Conservation (phyloP, 768 basidiomycete genomes). For the Lentinus tigrinus region DNA sequence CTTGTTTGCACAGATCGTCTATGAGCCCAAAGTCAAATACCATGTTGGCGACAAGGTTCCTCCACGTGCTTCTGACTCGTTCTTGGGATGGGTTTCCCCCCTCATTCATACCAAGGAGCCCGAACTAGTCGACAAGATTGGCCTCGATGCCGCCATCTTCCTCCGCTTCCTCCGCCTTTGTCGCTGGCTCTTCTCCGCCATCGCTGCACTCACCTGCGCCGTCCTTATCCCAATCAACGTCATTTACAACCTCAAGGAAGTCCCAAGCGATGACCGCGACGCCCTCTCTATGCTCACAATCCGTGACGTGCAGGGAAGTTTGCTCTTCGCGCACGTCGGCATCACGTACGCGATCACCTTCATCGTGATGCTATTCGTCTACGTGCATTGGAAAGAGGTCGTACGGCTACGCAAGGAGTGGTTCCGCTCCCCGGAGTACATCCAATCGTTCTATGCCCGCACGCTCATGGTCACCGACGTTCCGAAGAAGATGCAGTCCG, state of each 20-base stretch:
- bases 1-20: conserved; percentile 59
- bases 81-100: conserved; percentile 90
- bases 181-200: conserved; percentile 65
- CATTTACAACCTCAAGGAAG: conserved; percentile 74
- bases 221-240: conserved; percentile 87
- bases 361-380: conserved; percentile 69
- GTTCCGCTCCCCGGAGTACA: conserved; percentile 90
- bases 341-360: conserved; percentile 79
- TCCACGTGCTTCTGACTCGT: conserved; percentile 76
- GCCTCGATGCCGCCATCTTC: conserved; percentile 91
- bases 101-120: conserved; percentile 81
- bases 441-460: conserved; percentile 88
- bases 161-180: conserved; percentile 89
- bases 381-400: conserved; percentile 76
- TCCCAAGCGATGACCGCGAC: conserved; percentile 51
- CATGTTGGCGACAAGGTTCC: conserved; percentile 75
- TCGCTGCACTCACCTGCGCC: conserved; percentile 64
- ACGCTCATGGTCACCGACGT: conserved; percentile 84
- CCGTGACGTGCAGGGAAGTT: conserved; percentile 68
- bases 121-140: conserved; percentile 84
- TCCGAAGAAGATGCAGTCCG: conserved; percentile 76
- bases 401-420: conserved; percentile 76
- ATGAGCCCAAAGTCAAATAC: conserved; percentile 94
- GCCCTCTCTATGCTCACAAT: conserved; percentile 82
- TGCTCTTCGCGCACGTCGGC: conserved; percentile 83